These are phyloP conservation scores for Cynara cardunculus DNA, from an alignment of 129 eudicot genomes.

Conservation along the genomic window DNA sequence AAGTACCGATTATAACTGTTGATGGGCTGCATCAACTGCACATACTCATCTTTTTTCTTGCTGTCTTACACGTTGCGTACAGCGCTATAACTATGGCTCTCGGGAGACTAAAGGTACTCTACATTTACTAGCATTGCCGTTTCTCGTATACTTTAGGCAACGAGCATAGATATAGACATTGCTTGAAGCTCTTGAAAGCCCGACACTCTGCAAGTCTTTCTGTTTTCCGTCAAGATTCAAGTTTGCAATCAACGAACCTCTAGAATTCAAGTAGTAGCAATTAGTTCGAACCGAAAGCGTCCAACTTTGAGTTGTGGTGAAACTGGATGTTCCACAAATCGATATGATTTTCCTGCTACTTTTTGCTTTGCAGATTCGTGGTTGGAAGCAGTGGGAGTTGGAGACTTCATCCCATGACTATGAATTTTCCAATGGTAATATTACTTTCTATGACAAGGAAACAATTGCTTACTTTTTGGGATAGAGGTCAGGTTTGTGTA, in stretches of 20 bases:
- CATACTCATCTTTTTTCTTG: slow-evolving; percentile 86
- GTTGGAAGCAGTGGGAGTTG: slow-evolving; percentile 87
- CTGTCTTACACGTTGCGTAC: slow-evolving; percentile 66
- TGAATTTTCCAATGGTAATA: slow-evolving; percentile 71
- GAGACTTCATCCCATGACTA: slow-evolving; percentile 71
- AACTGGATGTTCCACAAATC: not conserved
- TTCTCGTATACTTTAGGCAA: slow-evolving; percentile 3
- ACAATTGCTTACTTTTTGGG: not conserved
- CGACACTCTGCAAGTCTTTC: not conserved
- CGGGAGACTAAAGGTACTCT: slow-evolving; percentile 72
- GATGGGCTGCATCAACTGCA: slow-evolving; percentile 84
- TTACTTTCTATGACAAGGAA: not conserved
- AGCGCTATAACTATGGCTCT: slow-evolving; percentile 91
- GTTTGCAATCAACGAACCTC: not conserved
- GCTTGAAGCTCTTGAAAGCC: not conserved
- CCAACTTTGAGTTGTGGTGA: not conserved
- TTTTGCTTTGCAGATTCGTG: slow-evolving; percentile 54
- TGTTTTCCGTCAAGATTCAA: not conserved
- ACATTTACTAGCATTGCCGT: slow-evolving; percentile 6
- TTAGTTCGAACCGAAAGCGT: not conserved
- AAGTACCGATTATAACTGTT: slow-evolving; percentile 57
- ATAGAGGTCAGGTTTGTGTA: not conserved
- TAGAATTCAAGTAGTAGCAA: not conserved
- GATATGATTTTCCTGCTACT: slow-evolving; percentile 5
- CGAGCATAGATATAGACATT: not conserved